Evolutionary conservation across 805 yeast genomes (phyloP).

Genomic region (Metschnikowia corniflorae): DNA sequence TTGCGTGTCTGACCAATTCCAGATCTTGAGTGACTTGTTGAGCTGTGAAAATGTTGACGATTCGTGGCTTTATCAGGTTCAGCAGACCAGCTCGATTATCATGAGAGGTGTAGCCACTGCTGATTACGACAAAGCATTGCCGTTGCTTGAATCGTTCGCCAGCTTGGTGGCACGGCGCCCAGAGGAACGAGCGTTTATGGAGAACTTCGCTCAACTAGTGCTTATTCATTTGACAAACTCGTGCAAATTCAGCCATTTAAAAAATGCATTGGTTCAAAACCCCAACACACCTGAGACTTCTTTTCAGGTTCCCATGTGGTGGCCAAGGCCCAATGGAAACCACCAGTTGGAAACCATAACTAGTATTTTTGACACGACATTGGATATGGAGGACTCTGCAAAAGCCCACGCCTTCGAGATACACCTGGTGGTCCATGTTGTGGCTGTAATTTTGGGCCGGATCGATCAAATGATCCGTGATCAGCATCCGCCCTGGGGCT

Average conservation of each 20-base stretch:
- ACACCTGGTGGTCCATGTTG: not conserved
- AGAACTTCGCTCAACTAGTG: slow-evolving; percentile 8
- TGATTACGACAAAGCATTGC: not conserved
- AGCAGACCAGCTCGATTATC: too few relatives aligned
- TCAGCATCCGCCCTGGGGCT: slow-evolving; percentile 8
- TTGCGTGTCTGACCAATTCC: too few relatives aligned
- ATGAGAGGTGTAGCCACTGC: too few relatives aligned
- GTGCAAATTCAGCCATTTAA: slow-evolving; percentile 3
- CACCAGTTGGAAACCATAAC: not conserved
- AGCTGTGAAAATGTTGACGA: not conserved
- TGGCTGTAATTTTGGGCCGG: not conserved
- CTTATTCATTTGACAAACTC: slow-evolving; percentile 10
- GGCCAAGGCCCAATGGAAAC: slow-evolving; percentile 3
- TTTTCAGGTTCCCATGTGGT: slow-evolving; percentile 12
- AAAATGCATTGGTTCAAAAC: slow-evolving; percentile 1
- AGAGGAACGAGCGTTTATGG: not conserved
- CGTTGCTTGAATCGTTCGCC: slow-evolving; percentile 4
- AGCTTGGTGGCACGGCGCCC: slow-evolving; percentile 1
- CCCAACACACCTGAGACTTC: not conserved
- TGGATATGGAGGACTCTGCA: slow-evolving; percentile 2
- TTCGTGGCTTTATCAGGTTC: too few relatives aligned
- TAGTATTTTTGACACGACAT: slow-evolving; percentile 11
- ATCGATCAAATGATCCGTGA: slow-evolving; percentile 2
- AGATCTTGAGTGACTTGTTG: not conserved
- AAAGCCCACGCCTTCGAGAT: slow-evolving; percentile 1